These are phyloP conservation scores for Neurospora crassa DNA, from an alignment of 2,329 filamentous ascomycete genomes.

Conservation along the genomic window DNA sequence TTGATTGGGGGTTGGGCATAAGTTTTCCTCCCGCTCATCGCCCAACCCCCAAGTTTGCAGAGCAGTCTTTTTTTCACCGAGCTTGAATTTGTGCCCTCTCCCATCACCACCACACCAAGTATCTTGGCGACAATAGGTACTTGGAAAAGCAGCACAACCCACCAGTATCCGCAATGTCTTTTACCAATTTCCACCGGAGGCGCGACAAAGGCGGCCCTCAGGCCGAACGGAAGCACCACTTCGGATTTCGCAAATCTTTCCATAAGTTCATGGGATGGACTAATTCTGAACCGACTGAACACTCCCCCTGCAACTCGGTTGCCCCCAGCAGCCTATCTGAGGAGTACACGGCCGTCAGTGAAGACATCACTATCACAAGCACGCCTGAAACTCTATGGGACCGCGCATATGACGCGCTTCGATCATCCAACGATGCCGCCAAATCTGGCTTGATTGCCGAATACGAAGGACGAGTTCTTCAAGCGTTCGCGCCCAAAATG, in stretches of 20 bases:
- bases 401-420: slow-evolving; percentile 20
- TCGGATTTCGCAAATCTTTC: neutral
- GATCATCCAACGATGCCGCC: slow-evolving; percentile 2
- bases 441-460: slow-evolving; percentile 10
- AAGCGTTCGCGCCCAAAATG: neutral
- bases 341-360: neutral
- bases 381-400: slow-evolving; percentile 14
- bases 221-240: neutral
- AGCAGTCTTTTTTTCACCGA: neutral
- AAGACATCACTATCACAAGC: rapidly evolving
- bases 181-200: neutral
- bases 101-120: too few relatives aligned
- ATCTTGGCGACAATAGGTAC: too few relatives aligned
- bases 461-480: slow-evolving; percentile 18
- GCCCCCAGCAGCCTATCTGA: too few relatives aligned
- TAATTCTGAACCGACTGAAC: neutral
- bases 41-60: too few relatives aligned
- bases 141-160: neutral
- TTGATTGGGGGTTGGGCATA: too few relatives aligned
- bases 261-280: neutral
- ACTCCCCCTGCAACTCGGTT: neutral
- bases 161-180: neutral
- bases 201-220: neutral
- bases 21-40: too few relatives aligned
- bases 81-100: neutral